phyloP scores from a whole-genome alignment of 176 grass and related monocot genomes.

The Urochloa ruziziensis region DNA sequence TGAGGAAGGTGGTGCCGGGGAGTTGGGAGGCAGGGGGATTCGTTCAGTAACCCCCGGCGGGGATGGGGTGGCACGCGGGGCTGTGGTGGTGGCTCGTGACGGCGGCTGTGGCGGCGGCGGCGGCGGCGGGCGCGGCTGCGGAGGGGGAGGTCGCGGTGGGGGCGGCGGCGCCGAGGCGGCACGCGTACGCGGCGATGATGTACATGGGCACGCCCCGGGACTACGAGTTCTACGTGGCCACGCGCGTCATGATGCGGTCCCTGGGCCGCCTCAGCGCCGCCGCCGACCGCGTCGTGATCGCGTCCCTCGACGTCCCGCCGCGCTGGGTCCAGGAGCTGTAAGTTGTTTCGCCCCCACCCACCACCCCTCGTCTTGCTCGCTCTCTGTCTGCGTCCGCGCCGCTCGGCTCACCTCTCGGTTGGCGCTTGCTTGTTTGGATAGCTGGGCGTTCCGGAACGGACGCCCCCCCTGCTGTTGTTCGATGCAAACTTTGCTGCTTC shows the following conservation, averaged over 20 bases:
- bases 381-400: neutral
- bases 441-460: neutral
- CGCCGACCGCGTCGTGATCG: slow-evolving; percentile 81
- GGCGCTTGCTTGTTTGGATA: neutral
- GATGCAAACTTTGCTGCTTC: neutral
- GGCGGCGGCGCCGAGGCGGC: slow-evolving; percentile 28
- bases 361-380: neutral
- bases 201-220: slow-evolving; percentile 94
- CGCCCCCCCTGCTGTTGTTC: neutral
- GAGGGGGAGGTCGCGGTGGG: neutral
- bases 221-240: slow-evolving; percentile 97
- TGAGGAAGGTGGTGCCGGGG: neutral
- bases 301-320: slow-evolving; percentile 73
- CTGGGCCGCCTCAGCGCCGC: slow-evolving; percentile 43
- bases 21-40: neutral
- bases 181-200: slow-evolving; percentile 93
- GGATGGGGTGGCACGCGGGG: slow-evolving; percentile 32
- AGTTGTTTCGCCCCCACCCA: neutral
- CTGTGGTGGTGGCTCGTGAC: slow-evolving; percentile 33
- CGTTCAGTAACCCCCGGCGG: neutral
- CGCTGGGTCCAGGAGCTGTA: slow-evolving; percentile 73
- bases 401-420: neutral
- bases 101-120: neutral
- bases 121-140: neutral
- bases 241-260: slow-evolving; percentile 89